Evolutionary conservation across 257 asterid genomes (phyloP).

Genomic region (Solanum arcanum): DNA sequence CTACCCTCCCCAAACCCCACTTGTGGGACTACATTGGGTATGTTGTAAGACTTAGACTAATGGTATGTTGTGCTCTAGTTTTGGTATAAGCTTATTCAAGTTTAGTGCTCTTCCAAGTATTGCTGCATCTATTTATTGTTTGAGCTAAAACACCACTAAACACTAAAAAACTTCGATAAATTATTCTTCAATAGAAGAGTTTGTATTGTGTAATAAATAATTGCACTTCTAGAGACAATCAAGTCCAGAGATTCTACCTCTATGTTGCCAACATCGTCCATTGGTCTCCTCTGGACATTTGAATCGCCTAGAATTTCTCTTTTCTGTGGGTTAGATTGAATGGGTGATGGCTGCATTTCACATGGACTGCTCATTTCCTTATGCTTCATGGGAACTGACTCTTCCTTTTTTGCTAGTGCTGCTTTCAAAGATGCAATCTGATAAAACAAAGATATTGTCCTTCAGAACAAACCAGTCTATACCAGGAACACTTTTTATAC

Average conservation of each 20-base stretch:
- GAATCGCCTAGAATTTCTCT: slow-evolving; percentile 32
- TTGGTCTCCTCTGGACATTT: slow-evolving; percentile 58
- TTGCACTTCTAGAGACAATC: background rate
- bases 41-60: background rate
- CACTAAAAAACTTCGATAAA: background rate
- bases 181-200: background rate
- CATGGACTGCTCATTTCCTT: slow-evolving; percentile 52
- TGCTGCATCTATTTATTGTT: background rate
- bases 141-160: background rate
- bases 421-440: slow-evolving; percentile 81
- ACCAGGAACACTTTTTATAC: background rate
- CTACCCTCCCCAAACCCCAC: background rate
- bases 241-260: slow-evolving; percentile 39
- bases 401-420: slow-evolving; percentile 65
- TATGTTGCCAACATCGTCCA: slow-evolving; percentile 88
- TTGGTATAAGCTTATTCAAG: background rate
- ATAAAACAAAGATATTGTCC: background rate
- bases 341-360: slow-evolving; percentile 27
- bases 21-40: background rate
- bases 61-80: background rate
- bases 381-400: slow-evolving; percentile 27
- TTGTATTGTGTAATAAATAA: background rate
- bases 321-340: slow-evolving; percentile 27
- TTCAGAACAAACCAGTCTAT: background rate
- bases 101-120: background rate